Evolutionary conservation across 306 rosid genomes (phyloP), one percentile per base, ranked within the genome.

Genomic region (Argentina anserina): DNA sequence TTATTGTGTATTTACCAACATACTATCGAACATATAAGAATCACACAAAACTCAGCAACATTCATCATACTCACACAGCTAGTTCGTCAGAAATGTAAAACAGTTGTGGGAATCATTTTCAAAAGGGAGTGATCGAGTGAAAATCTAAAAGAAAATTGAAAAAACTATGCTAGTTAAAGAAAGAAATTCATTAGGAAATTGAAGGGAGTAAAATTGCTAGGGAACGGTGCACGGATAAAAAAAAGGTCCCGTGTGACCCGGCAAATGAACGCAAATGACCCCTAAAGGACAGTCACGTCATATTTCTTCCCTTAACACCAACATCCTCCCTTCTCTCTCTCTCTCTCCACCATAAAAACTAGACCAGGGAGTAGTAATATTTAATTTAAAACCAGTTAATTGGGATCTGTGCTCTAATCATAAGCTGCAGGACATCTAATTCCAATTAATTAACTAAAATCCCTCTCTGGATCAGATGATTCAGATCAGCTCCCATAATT

Each of bases 341-440:
- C 63, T 2, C 9, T 28, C 21, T 14, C 65, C 11, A 55, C 61
- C 34, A 55, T 11, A 25, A 25, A 55, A 55, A 11, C 61, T n/a
- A n/a, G n/a, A n/a, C n/a, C n/a, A n/a, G n/a, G n/a, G n/a, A n/a
- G n/a, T n/a, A n/a, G n/a, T 61, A 17, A 7, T 61, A 33, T 17
- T 15, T 14, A 28, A 60, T 14, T 61, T 17, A 29, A 61, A 33
- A 11, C 0, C 4, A 61, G 18, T 20, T 61, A 33, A 15, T 60
- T 4, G 66, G 66, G 66, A 60, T 60, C 66, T 60, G 66, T 60
- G 66, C 25, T 13, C 66, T 60, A 60, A 61, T 61, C 66, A 61
- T 61, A n/a, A 15, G 65, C 39, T 9, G 20, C 37, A 59, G 11
- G 2, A 12, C 39, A 31, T 55, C 17, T 26, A 55, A 26, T 25